Evolutionary conservation across 1,284 basidiomycete species (phyloP).

Genomic region (Rhodotorula mucilaginosa): DNA sequence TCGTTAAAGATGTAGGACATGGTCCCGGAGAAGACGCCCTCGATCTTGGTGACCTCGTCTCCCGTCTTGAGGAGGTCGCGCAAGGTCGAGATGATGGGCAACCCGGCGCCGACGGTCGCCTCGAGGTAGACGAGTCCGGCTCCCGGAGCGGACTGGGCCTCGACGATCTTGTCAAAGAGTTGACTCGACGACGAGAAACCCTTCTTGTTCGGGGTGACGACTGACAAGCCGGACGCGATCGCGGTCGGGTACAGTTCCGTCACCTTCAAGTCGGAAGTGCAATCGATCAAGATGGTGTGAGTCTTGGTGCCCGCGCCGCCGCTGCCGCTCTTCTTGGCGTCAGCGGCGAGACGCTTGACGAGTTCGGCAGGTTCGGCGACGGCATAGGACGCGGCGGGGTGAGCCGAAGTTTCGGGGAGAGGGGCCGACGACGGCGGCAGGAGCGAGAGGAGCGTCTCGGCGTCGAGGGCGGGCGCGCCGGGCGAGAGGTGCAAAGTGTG

Average conservation of each 20-base stretch:
- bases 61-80: slow-evolving; percentile 89
- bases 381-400: slow-evolving; percentile 44
- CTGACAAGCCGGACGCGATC: slow-evolving; percentile 72
- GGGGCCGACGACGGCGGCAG: slow-evolving; percentile 38
- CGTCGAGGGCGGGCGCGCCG: slow-evolving; percentile 33
- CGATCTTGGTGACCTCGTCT: slow-evolving; percentile 66
- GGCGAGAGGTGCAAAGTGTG: slow-evolving; percentile 45
- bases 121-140: slow-evolving; percentile 80
- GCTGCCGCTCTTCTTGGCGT: slow-evolving; percentile 54
- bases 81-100: slow-evolving; percentile 87
- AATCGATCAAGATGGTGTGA: slow-evolving; percentile 78
- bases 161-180: slow-evolving; percentile 70
- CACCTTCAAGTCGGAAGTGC: slow-evolving; percentile 82
- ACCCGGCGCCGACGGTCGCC: slow-evolving; percentile 89
- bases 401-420: slow-evolving; percentile 27
- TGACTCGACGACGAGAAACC: slow-evolving; percentile 75
- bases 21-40: slow-evolving; percentile 84
- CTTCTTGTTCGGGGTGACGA: slow-evolving; percentile 98
- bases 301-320: not conserved
- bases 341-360: slow-evolving; percentile 50
- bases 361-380: slow-evolving; percentile 50
- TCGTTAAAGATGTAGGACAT: slow-evolving; percentile 99
- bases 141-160: slow-evolving; percentile 56
- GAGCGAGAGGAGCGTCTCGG: slow-evolving; percentile 34
- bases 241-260: slow-evolving; percentile 81